A percentile compares a stretch with the other conserved stretches of the same genome.
phyloP scores from a whole-genome alignment of 148 eudicot species.

The Fagopyrum esculentum region DNA sequence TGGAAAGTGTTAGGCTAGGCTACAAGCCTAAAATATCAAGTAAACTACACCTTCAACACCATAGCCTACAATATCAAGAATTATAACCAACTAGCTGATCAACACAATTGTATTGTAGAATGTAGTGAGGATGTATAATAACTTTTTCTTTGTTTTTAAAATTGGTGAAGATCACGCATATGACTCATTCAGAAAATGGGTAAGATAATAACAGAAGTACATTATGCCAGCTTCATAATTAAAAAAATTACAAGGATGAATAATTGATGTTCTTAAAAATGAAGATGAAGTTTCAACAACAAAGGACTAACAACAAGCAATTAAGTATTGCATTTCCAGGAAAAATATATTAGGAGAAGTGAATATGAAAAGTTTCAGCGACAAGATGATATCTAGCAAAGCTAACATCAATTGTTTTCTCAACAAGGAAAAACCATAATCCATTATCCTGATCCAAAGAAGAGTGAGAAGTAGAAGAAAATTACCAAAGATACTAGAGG shows the following conservation, averaged over 20 bases:
- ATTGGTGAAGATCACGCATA: not conserved
- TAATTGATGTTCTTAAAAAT: too few species aligned
- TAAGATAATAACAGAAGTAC: not conserved
- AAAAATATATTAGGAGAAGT: not conserved
- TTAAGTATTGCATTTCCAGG: not conserved
- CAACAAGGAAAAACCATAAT: not conserved
- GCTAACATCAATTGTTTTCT: not conserved
- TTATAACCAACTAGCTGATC: not conserved
- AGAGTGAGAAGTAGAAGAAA: not conserved
- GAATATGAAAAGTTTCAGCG: not conserved
- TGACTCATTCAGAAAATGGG: not conserved
- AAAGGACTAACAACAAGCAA: not conserved
- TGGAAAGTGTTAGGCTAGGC: constrained; percentile 8
- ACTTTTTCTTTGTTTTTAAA: not conserved
- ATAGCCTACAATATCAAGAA: not conserved
- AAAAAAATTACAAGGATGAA: not conserved
- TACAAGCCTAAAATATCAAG: not conserved
- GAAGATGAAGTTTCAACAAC: too few species aligned
- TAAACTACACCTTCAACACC: not conserved
- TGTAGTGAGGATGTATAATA: not conserved
- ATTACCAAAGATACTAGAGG: constrained; percentile 72
- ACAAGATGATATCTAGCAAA: not conserved
- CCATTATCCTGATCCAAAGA: not conserved
- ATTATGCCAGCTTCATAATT: not conserved
- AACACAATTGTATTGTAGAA: not conserved